Conservation (phyloP, 192 early-diverging fungal genomes). For the Thamnidium elegans region DNA sequence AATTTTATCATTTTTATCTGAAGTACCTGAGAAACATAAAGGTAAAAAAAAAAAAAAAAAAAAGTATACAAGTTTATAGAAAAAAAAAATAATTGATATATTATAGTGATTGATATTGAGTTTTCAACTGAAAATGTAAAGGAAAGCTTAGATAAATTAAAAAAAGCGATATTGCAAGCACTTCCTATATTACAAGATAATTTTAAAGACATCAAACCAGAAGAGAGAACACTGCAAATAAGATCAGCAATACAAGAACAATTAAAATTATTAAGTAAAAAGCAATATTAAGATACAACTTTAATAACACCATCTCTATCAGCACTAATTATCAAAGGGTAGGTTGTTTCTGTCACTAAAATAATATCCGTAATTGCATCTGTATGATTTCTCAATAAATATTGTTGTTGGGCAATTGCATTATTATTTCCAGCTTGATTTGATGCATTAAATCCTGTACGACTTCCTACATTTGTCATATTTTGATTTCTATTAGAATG, state of each 20-base stretch:
- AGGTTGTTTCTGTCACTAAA: constrained; percentile 60
- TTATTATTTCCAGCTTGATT: constrained; percentile 9
- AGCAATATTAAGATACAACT: constrained; percentile 39
- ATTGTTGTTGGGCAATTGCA: constrained; percentile 47
- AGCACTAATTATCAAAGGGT: constrained; percentile 72
- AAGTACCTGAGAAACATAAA: neutral
- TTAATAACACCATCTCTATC: constrained; percentile 80
- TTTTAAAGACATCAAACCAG: no score
- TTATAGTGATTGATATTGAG: no score
- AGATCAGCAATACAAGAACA: no score
- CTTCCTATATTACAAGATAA: no score
- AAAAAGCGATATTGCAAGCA: no score
- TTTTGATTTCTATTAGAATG: constrained; percentile 1
- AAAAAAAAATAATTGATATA: no score
- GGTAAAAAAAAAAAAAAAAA: no score
- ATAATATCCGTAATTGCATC: constrained; percentile 72
- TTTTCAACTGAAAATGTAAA: no score
- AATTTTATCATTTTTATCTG: neutral
- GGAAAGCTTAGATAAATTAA: no score
- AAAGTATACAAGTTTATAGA: no score
- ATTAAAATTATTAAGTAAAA: neutral
- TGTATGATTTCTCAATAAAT: constrained; percentile 60
- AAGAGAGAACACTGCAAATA: no score
- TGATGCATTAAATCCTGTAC: constrained; percentile 12
- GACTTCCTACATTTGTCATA: neutral